These are phyloP conservation scores for Apodospora peruviana DNA, from an alignment of 495 filamentous ascomycete genomes.

Conservation along the genomic window DNA sequence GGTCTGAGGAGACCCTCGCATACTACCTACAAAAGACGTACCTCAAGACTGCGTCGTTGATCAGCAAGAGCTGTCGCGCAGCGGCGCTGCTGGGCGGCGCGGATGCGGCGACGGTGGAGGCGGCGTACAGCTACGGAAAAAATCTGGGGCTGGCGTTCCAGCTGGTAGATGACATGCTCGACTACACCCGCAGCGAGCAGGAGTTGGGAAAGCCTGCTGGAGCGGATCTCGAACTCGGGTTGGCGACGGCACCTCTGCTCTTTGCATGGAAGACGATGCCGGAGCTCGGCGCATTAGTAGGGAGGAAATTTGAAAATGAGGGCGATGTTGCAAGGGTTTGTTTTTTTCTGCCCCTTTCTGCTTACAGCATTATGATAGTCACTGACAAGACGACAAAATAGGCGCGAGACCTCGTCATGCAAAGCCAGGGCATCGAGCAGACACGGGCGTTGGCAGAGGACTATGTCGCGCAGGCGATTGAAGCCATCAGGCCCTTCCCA, in stretches of 20 bases:
- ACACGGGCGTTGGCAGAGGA: constrained; percentile 84
- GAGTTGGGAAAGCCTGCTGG: constrained; percentile 93
- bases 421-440: constrained; percentile 83
- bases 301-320: constrained; percentile 76
- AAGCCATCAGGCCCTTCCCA: constrained; percentile 75
- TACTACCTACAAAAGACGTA: constrained; percentile 99
- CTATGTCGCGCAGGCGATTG: constrained; percentile 82
- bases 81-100: constrained; percentile 78
- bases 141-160: constrained; percentile 95
- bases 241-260: constrained; percentile 90
- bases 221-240: constrained; percentile 86
- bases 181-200: constrained; percentile 79
- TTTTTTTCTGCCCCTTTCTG: constrained; percentile 9
- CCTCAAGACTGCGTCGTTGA: constrained; percentile 90
- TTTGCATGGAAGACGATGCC: constrained; percentile 92
- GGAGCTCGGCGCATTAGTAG: constrained; percentile 82
- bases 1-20: constrained; percentile 77
- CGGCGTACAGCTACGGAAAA: constrained; percentile 85
- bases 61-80: constrained; percentile 91
- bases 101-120: constrained; percentile 74
- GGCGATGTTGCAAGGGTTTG: constrained; percentile 80
- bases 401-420: constrained; percentile 78
- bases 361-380: neutral
- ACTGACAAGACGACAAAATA: constrained; percentile 28
- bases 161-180: constrained; percentile 96